Conservation (phyloP, 2,329 filamentous ascomycete genomes). For the Malbranchea cinnamomea region DNA sequence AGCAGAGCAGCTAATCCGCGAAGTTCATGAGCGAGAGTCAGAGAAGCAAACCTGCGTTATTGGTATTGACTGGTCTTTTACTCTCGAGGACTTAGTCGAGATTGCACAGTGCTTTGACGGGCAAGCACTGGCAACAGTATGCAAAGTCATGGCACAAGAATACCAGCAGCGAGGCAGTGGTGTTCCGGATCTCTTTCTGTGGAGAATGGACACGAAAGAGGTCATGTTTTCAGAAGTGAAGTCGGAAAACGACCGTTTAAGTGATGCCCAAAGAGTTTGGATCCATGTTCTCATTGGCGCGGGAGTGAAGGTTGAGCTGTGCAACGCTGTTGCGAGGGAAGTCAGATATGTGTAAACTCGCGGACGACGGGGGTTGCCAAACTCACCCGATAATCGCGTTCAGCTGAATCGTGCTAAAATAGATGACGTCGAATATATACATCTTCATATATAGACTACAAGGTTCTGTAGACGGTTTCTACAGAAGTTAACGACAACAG, state of each 20-base stretch:
- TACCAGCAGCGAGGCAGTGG: conserved; percentile 76
- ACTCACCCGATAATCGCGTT: too few species aligned
- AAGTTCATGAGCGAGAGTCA: conserved; percentile 53
- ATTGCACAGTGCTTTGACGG: conserved; percentile 65
- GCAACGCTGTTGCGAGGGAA: conserved; percentile 46
- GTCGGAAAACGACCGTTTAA: conserved; percentile 79
- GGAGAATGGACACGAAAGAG: conserved; percentile 47
- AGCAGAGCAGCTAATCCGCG: conserved; percentile 50
- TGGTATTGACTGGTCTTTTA: conserved; percentile 82
- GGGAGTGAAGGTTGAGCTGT: conserved; percentile 74
- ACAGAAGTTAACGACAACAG: too few species aligned
- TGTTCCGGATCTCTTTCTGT: conserved; percentile 84
- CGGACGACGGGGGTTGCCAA: too few species aligned
- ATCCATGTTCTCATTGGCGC: conserved; percentile 82
- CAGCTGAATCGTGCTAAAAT: too few species aligned
- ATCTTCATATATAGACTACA: background rate
- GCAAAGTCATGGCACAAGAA: conserved; percentile 91
- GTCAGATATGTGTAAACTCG: conserved; percentile 24
- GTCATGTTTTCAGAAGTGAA: conserved; percentile 71
- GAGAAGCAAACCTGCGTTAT: conserved; percentile 70
- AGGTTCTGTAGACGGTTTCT: too few species aligned
- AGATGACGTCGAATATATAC: conserved; percentile 1
- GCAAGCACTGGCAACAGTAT: conserved; percentile 67
- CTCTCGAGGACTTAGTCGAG: conserved; percentile 61
- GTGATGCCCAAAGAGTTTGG: conserved; percentile 92